Conservation (phyloP, 495 filamentous ascomycete species). For the Hyaloscypha variabilis region DNA sequence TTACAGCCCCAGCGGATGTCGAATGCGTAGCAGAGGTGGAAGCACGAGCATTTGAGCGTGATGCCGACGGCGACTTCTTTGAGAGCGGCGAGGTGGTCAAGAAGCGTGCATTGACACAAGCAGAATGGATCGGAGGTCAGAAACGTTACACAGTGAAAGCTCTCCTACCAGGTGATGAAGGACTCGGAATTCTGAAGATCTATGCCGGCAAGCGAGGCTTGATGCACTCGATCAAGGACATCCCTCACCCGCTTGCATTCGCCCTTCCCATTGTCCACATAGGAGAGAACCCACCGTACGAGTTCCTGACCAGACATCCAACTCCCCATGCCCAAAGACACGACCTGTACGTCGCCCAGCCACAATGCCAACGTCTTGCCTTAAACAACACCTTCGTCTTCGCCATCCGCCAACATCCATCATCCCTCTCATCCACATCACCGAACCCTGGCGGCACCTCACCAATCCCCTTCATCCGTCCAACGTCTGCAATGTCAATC, state of each 20-base stretch:
- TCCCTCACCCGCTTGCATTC: slow-evolving; percentile 88
- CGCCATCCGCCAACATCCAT: slow-evolving; percentile 88
- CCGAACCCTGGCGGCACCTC: slow-evolving; percentile 60
- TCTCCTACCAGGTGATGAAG: slow-evolving; percentile 86
- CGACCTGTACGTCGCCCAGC: slow-evolving; percentile 94
- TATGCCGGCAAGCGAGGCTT: slow-evolving; percentile 93
- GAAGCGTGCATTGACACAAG: slow-evolving; percentile 87
- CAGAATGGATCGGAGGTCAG: slow-evolving; percentile 83
- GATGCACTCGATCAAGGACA: slow-evolving; percentile 94
- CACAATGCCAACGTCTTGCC: slow-evolving; percentile 83
- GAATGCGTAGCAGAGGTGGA: slow-evolving; percentile 95
- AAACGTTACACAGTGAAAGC: slow-evolving; percentile 95
- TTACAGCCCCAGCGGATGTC: slow-evolving; percentile 84
- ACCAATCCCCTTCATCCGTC: slow-evolving; percentile 71
- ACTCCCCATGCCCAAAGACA: slow-evolving; percentile 96
- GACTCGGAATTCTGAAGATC: slow-evolving; percentile 85
- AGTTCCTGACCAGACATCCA: slow-evolving; percentile 90
- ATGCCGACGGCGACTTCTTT: slow-evolving; percentile 89
- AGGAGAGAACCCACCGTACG: slow-evolving; percentile 90
- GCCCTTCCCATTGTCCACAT: slow-evolving; percentile 89
- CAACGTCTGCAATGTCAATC: slow-evolving; percentile 83
- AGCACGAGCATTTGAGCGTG: slow-evolving; percentile 73
- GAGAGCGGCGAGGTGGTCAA: slow-evolving; percentile 86
- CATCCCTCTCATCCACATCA: slow-evolving; percentile 53
- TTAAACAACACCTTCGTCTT: slow-evolving; percentile 99